Conservation (phyloP, 2,329 filamentous ascomycete genomes). For the Fusarium sp. region DNA sequence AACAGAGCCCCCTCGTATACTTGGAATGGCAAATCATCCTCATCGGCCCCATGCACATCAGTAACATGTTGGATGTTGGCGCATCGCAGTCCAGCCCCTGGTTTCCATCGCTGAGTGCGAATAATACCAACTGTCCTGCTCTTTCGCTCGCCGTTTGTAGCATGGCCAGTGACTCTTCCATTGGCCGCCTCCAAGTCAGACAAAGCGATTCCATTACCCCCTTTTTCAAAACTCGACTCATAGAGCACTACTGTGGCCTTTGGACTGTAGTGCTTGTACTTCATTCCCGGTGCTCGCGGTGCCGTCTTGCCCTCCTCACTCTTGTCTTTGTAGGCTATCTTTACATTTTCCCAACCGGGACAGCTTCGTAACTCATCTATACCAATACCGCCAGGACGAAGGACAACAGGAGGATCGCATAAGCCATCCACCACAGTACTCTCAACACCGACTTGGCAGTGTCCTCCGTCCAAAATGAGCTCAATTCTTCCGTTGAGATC, state of each 20-base stretch:
- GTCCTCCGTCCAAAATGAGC: constrained; percentile 88
- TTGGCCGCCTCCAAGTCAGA: constrained; percentile 53
- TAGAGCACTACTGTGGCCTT: constrained; percentile 88
- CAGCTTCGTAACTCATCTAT: constrained; percentile 81
- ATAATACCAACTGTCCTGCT: constrained; percentile 64
- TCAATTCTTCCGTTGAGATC: constrained; percentile 87
- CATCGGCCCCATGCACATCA: constrained; percentile 41
- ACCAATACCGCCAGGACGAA: constrained; percentile 88
- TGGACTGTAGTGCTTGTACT: constrained; percentile 98
- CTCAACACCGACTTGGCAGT: constrained; percentile 90
- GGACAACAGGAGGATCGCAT: constrained; percentile 81
- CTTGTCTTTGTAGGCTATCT: constrained; percentile 82
- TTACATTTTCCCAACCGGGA: constrained; percentile 83
- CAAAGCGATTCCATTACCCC: constrained; percentile 53
- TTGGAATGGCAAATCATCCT: constrained; percentile 53
- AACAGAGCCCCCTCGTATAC: constrained; percentile 59
- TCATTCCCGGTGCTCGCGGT: constrained; percentile 95
- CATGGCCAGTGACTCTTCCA: constrained; percentile 41
- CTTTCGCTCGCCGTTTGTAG: constrained; percentile 33
- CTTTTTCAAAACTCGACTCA: constrained; percentile 65
- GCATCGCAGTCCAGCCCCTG: constrained; percentile 57
- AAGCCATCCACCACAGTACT: constrained; percentile 97
- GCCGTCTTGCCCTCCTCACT: constrained; percentile 73
- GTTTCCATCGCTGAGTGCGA: constrained; percentile 67
- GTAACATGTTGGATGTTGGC: constrained; percentile 46